Evolutionary conservation across 192 early-diverging fungal species (phyloP).

Genomic region (Bifiguratus adelaidae): DNA sequence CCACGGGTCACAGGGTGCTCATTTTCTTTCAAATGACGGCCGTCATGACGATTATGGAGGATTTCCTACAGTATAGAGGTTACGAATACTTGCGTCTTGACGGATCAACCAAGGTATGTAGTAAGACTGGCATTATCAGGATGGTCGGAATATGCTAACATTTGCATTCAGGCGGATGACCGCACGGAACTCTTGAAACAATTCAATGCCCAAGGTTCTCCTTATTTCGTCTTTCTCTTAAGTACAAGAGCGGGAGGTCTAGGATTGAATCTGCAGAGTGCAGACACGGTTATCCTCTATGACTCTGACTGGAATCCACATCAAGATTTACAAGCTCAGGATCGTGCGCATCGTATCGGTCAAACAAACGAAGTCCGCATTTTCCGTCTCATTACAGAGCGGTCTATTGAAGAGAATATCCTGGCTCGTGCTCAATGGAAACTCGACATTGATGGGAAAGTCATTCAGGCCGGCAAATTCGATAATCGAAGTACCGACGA

Average conservation of each 20-base stretch:
- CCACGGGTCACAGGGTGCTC: slow-evolving; percentile 66
- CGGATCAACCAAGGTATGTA: slow-evolving; percentile 65
- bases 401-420: slow-evolving; percentile 90
- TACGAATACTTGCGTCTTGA: slow-evolving; percentile 74
- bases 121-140: no score
- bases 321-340: slow-evolving; percentile 96
- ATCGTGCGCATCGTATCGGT: slow-evolving; percentile 98
- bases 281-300: slow-evolving; percentile 94
- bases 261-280: slow-evolving; percentile 89
- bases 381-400: slow-evolving; percentile 80
- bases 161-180: no score
- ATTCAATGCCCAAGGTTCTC: slow-evolving; percentile 75
- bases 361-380: slow-evolving; percentile 96
- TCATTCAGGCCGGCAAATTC: slow-evolving; percentile 98
- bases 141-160: no score
- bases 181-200: slow-evolving; percentile 61
- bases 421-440: slow-evolving; percentile 89
- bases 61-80: slow-evolving; percentile 71
- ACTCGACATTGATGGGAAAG: slow-evolving; percentile 91
- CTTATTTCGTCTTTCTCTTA: slow-evolving; percentile 80
- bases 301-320: slow-evolving; percentile 99
- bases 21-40: slow-evolving; percentile 76
- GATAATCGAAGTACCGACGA: slow-evolving; percentile 89
- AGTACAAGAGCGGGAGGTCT: slow-evolving; percentile 94
- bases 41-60: slow-evolving; percentile 95